Evolutionary conservation across 1,284 basidiomycete species (phyloP), one percentile per base, ranked within the genome.

Genomic region (Heliocybe sulcata): DNA sequence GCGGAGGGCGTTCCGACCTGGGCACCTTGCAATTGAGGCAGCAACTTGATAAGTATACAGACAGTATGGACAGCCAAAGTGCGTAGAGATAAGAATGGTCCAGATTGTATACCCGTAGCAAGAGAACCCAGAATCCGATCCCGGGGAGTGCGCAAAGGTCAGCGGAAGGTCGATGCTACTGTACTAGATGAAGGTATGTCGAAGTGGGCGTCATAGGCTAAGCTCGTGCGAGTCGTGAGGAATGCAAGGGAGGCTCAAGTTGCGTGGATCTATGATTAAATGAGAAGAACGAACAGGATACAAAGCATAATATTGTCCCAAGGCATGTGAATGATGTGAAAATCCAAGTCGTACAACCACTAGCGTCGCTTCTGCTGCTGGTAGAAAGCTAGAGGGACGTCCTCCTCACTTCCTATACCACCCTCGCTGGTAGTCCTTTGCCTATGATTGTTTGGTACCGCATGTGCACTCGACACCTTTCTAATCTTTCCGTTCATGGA

Each of bases 321-420:
- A n/a, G 23, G 47, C 16, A 22, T 49, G 47, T 14, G 22, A 10
- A 20, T 9, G 23, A 29, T 49, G 22, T 23, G 27, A 49, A 25
- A 22, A 49, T 8, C 27, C 22, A 49, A 25, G 47, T 49, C 47
- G 47, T 26, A 49, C 23, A 49, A 25, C 8, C 53, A 29, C 48
- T 22, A 23, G 3, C 79, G 75, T 64, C 81, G 76, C 63, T 80
- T 82, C 63, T 85, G 85, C 63, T 85, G 85, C 65, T 89, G 86
- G 76, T 82, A 89, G 55, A 88, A 68, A 20, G 88, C 86, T 38
- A 90, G 72, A 26, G 87, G 87, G 35, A 89, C 71, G 64, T 90
- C 88, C 65, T 90, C 87, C 61, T 90, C 87, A 62, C 85, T 84
- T 35, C 75, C 74, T 50, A 60, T 54, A 35, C 67, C 62, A 19